Percentiles rank a stretch among this genome's conserved stretches.
phyloP scores from a whole-genome alignment of 192 early-diverging fungal genomes.

The Spizellomyces punctatus region DNA sequence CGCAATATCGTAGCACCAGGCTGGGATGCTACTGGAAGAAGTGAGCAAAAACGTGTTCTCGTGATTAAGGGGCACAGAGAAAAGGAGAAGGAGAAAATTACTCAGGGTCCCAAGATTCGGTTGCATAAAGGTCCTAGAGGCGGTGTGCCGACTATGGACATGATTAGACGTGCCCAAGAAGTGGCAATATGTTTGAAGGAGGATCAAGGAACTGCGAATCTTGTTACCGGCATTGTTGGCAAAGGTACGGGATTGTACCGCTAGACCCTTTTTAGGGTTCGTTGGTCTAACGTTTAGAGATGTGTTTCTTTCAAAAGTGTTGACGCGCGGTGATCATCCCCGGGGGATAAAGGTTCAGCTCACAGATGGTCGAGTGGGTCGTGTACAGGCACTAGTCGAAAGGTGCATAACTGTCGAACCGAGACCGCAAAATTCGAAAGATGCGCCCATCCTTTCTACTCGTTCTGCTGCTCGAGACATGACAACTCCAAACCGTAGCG shows the following conservation, averaged over 20 bases:
- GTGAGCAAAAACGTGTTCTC: neutral
- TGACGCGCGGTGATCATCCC: slow-evolving; percentile 43
- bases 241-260: too few species aligned
- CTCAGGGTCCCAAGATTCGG: neutral
- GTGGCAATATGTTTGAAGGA: slow-evolving; percentile 42
- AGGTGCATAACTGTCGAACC: neutral
- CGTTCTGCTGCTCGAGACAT: neutral
- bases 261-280: too few species aligned
- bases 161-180: slow-evolving; percentile 21
- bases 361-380: slow-evolving; percentile 41
- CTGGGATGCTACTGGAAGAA: neutral
- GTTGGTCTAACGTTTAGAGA: slow-evolving; percentile 29
- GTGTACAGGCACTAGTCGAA: slow-evolving; percentile 36
- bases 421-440: neutral
- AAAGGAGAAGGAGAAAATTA: neutral
- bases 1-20: neutral
- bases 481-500: neutral
- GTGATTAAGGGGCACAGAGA: slow-evolving; percentile 1
- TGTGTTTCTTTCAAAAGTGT: slow-evolving; percentile 32
- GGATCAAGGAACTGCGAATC: slow-evolving; percentile 40
- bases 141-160: neutral
- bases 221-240: too few species aligned
- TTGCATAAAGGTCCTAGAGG: neutral
- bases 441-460: neutral
- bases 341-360: slow-evolving; percentile 49